phyloP scores from a whole-genome alignment of 1,284 basidiomycete genomes.

The Ceratobasidium sp. region DNA sequence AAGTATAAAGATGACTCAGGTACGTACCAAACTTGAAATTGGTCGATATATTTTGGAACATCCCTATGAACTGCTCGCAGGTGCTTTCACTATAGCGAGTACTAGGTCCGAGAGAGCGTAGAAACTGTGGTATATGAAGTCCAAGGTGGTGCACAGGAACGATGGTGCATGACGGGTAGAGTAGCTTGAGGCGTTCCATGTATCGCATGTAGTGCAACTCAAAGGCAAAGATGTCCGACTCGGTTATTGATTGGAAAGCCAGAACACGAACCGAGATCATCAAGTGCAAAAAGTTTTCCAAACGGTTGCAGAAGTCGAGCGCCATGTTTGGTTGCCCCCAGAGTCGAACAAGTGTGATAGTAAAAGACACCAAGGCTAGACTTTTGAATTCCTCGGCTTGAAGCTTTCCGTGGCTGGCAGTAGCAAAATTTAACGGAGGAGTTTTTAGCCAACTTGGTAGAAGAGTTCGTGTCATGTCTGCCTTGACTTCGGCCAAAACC shows the following conservation, averaged over 20 bases:
- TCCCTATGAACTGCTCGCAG: no score
- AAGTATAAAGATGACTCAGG: no score
- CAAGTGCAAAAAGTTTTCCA: slow-evolving; percentile 34
- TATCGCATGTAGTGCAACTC: slow-evolving; percentile 8
- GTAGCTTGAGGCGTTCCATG: neutral
- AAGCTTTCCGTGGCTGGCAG: slow-evolving; percentile 44
- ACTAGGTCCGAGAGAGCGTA: slow-evolving; percentile 30
- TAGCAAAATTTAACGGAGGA: neutral
- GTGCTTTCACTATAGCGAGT: slow-evolving; percentile 22
- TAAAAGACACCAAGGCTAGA: slow-evolving; percentile 43
- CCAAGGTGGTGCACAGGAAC: slow-evolving; percentile 31
- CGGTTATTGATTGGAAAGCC: slow-evolving; percentile 9
- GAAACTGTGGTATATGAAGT: slow-evolving; percentile 33
- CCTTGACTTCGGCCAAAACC: slow-evolving; percentile 20
- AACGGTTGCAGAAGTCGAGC: neutral
- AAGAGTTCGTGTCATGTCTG: slow-evolving; percentile 33
- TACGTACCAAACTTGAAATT: slow-evolving; percentile 40
- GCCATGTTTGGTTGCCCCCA: no score
- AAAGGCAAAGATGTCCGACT: neutral
- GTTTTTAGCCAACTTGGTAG: slow-evolving; percentile 42
- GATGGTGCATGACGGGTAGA: slow-evolving; percentile 19
- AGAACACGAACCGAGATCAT: no score
- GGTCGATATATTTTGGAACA: no score
- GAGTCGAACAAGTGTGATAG: slow-evolving; percentile 42
- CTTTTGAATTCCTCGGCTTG: slow-evolving; percentile 49